Conservation (phyloP, 768 basidiomycete genomes). For the Suillus bovinus region DNA sequence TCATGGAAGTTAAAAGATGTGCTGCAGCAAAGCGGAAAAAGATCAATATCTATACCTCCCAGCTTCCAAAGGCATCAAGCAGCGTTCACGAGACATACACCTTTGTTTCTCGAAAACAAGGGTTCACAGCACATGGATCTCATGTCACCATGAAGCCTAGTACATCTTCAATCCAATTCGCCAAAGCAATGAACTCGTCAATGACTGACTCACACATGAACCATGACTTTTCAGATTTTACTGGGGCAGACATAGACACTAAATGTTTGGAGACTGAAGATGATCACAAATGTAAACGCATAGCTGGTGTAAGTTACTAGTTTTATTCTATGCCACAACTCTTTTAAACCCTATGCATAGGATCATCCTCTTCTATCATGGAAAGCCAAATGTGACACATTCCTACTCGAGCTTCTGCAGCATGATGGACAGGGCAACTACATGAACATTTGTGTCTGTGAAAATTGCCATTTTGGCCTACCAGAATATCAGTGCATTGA, state of each 20-base stretch:
- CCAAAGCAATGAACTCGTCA: background rate
- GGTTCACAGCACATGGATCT: background rate
- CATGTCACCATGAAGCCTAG: background rate
- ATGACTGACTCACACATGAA: background rate
- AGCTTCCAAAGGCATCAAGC: too few relatives aligned
- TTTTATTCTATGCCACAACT: too few relatives aligned
- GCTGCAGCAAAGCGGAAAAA: too few relatives aligned
- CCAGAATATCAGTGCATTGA: conserved; percentile 14
- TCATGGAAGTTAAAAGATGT: too few relatives aligned
- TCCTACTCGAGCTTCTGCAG: conserved; percentile 18
- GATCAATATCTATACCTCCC: too few relatives aligned
- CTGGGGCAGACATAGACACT: background rate
- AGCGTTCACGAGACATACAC: background rate
- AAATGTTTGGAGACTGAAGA: background rate
- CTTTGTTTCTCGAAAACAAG: background rate
- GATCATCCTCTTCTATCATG: conserved; percentile 11
- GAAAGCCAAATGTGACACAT: background rate
- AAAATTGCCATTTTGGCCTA: background rate
- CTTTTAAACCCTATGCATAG: too few relatives aligned
- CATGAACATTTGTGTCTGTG: background rate
- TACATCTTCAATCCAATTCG: background rate
- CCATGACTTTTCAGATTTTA: background rate
- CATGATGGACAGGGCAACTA: conserved; percentile 12
- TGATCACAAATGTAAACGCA: background rate
- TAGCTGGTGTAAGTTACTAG: background rate